These are phyloP conservation scores for Stevia rebaudiana DNA, from an alignment of 140 eudicot species.

Conservation along the genomic window DNA sequence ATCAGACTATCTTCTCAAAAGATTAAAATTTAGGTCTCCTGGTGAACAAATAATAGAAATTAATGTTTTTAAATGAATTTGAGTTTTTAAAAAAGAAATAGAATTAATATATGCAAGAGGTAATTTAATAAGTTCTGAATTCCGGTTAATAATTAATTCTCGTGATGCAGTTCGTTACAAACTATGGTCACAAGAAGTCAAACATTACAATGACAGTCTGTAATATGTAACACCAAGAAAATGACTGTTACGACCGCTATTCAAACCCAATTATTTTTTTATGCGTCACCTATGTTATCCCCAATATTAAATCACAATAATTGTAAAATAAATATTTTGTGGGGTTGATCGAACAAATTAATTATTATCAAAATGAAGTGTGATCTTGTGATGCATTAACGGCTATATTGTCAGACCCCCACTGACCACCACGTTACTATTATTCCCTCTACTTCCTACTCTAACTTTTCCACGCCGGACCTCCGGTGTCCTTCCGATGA, in stretches of 20 bases:
- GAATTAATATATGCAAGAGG: too few relatives aligned
- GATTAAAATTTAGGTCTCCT: too few relatives aligned
- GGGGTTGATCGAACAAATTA: not conserved
- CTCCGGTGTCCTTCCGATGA: not conserved
- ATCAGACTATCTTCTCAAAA: too few relatives aligned
- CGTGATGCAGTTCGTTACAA: not conserved
- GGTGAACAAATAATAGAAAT: too few relatives aligned
- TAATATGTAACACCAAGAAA: not conserved
- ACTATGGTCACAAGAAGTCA: not conserved
- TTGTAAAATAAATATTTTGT: not conserved
- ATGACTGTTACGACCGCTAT: conserved; percentile 15
- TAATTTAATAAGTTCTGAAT: not conserved
- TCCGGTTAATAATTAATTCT: not conserved
- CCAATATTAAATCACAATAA: not conserved
- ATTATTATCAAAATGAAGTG: not conserved
- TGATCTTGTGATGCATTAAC: conserved; percentile 33
- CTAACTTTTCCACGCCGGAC: conserved; percentile 13
- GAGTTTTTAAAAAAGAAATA: too few relatives aligned
- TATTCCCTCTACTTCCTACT: not conserved
- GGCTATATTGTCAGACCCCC: conserved; percentile 60
- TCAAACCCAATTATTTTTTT: not conserved
- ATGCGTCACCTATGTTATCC: conserved; percentile 9
- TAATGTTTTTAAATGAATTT: too few relatives aligned
- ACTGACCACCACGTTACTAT: conserved; percentile 32
- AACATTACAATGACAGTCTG: not conserved